Base-by-base conservation (phyloP, 192 early-diverging fungal genomes). In the Gaertneriomyces sp. region DNA sequence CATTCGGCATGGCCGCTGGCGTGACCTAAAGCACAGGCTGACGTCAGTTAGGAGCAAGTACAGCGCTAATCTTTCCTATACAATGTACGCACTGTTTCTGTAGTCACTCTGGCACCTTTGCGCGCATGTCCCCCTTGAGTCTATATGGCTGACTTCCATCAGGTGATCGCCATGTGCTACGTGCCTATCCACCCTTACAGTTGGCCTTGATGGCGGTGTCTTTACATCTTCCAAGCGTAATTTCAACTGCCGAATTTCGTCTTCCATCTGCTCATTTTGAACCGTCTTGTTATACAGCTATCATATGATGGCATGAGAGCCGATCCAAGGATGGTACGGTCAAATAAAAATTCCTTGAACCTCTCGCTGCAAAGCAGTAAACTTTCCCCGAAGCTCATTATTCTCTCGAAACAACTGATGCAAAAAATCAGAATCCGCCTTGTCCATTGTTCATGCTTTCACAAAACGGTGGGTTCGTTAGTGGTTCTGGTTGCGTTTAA, bases 381-480 rank as follows among this genome's bases (percentile, higher is more conserved):
- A 60, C 62, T 76, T 70, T 5, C 65, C 70, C 46, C 84, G 43
- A 10, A 86, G 68, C 58, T 84, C 78, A 67, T 80, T 85, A 64
- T 85, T 85, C 57, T 84, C 82, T 45, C 69, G 63, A 63, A 86
- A 86, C 12, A 86, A 62, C 41, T 78, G 76, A 17, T 75, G 77
- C 6, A 86, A 60, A 19, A 86, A 77, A 46, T 85, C 81, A 4
- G 77, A 45, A 49, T 85, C 84, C 25, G 73, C 79, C 59, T 85
- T 76, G 47, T 83, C 78, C 81, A 83, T 83, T 10, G 40, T 66
- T 9, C 40, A 16, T 19, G 16, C 55, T 14, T 14, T 38, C 16
- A n/a, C 16, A 20, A 51, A 6, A 51, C n/a, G 49, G 49, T 20
- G 20, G 20, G 49, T 6, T 51, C n/a, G 6, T 51, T 6, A 6